Evolutionary conservation across 208 protist species (phyloP), one percentile per base, ranked within the genome.

Genomic region (Trypanosomatidae sp.): DNA sequence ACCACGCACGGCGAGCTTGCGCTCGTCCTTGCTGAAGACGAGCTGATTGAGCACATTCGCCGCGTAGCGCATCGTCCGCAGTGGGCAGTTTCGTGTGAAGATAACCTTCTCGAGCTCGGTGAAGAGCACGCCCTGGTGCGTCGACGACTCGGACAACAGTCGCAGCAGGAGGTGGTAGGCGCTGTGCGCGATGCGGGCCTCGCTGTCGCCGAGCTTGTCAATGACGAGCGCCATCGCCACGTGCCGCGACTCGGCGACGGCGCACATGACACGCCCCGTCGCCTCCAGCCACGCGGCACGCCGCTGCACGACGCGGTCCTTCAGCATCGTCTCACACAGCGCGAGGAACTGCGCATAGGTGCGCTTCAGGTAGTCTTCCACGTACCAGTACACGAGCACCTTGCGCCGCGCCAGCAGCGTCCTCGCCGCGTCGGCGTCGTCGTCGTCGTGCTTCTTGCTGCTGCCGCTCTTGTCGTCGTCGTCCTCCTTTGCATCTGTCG

Each of bases 11-110:
- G 88, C 82, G 28, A 95, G 77, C 60, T 84, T 88, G 27, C 79
- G 72, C 55, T 93, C 85, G 43, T 87, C 79, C 54, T 91, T 88
- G 64, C 60, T 90, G 62, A 84, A 93, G 26, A 95, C 85, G 43
- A 95, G 69, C 56, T 95, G 88, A 62, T 89, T 92, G 72, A 95
- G 82, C 6, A 95, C 66, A 57, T 91, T 92, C 24, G 66, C 76
- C 30, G 78, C 75, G 56, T 90, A 92, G 33, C 78, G 75, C 79
- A 91, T 89, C 30, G 88, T 92, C 8, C 65, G 62, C 24, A 89
- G 61, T 4, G 88, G 77, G 61, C 79, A 89, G 62, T 92, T 92
- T 42, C 87, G 83, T 62, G 78, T 91, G 65, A 92, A 92, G 28
- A 83, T 71, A 32, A 92, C 68, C 65, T 88, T 89, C 65, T 95